These are phyloP conservation scores for Phytopythium montanum DNA, from an alignment of 352 stramenopile genomes.

Conservation along the genomic window DNA sequence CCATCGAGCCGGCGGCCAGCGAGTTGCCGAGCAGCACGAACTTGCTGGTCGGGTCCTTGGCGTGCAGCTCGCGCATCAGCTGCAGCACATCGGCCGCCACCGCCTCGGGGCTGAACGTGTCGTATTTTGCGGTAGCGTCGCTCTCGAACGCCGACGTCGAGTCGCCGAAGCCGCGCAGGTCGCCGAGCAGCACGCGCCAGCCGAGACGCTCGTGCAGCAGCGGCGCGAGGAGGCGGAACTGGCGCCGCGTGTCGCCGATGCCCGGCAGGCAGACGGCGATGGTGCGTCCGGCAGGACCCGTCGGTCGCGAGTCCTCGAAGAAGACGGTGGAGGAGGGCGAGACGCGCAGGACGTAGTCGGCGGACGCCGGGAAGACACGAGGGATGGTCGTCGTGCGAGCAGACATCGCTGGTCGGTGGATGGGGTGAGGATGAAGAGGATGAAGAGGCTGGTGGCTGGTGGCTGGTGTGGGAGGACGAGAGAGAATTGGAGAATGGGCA, in stretches of 20 bases:
- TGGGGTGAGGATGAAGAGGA: too few relatives aligned
- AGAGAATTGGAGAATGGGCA: background rate
- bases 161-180: slow-evolving; percentile 42
- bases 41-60: slow-evolving; percentile 12
- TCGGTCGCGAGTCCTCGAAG: slow-evolving; percentile 37
- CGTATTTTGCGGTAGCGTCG: slow-evolving; percentile 9
- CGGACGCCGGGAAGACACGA: slow-evolving; percentile 21
- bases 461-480: background rate
- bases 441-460: background rate
- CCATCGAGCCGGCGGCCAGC: slow-evolving; percentile 29
- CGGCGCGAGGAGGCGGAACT: slow-evolving; percentile 35
- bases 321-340: slow-evolving; percentile 16
- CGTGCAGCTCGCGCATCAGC: slow-evolving; percentile 21
- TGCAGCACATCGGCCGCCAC: slow-evolving; percentile 21
- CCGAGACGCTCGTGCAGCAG: slow-evolving; percentile 30
- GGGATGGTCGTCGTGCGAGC: slow-evolving; percentile 6
- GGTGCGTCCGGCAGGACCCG: slow-evolving; percentile 9
- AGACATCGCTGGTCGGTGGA: background rate
- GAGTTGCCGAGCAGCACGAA: slow-evolving; percentile 40
- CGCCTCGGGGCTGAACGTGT: slow-evolving; percentile 28
- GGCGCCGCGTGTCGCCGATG: slow-evolving; percentile 36
- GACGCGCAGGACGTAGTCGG: slow-evolving; percentile 15
- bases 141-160: slow-evolving; percentile 22
- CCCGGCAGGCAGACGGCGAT: slow-evolving; percentile 34
- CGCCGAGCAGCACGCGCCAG: slow-evolving; percentile 26